These are phyloP conservation scores for Solanum sparsipilum DNA, from an alignment of 257 asterid genomes.

Conservation along the genomic window DNA sequence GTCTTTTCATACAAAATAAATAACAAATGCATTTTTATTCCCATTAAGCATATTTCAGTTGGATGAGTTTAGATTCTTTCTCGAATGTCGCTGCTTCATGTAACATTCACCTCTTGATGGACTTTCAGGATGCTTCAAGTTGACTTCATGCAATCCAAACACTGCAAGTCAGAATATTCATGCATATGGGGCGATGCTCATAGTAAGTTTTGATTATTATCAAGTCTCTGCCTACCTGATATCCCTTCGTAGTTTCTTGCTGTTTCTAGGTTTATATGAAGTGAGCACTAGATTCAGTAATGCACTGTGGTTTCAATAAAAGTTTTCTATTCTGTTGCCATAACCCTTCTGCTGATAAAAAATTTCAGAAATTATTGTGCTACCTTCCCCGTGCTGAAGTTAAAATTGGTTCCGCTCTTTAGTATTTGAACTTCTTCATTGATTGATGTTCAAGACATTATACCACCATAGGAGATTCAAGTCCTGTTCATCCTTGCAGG, in stretches of 20 bases:
- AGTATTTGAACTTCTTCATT: background rate
- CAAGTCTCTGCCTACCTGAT: background rate
- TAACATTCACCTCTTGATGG: background rate
- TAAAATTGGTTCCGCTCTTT: background rate
- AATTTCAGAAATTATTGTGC: background rate
- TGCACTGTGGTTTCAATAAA: background rate
- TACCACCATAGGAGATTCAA: background rate
- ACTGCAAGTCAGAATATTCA: conserved; percentile 51
- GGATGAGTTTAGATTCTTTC: background rate
- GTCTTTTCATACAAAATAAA: background rate
- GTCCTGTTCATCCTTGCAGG: conserved; percentile 29
- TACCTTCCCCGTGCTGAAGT: background rate
- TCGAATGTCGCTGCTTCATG: background rate
- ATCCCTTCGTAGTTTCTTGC: background rate
- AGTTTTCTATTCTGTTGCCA: background rate
- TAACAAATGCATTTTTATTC: background rate
- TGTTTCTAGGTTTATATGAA: background rate
- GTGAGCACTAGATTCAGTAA: background rate
- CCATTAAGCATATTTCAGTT: background rate
- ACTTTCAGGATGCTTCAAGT: conserved; percentile 25
- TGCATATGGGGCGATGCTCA: conserved; percentile 43
- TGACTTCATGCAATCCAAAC: conserved; percentile 43
- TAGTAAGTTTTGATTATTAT: background rate
- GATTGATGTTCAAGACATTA: background rate
- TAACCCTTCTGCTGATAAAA: background rate